phyloP scores from a whole-genome alignment of 73 alveolate genomes.

The Uronychia setigera region DNA sequence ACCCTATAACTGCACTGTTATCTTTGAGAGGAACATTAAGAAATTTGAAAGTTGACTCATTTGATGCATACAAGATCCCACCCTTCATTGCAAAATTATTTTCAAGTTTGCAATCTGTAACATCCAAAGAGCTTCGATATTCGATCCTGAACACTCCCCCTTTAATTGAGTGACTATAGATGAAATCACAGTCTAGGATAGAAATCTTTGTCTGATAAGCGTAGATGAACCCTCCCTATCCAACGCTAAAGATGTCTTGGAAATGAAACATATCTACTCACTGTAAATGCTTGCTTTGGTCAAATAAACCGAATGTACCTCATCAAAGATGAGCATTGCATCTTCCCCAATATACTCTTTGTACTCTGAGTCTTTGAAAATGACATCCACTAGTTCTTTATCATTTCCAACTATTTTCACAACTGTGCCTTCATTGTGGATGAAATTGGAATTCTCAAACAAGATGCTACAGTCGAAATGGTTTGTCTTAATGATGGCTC shows the following conservation, averaged over 20 bases:
- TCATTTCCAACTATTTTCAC: neutral
- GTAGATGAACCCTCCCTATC: neutral
- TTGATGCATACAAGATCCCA: neutral
- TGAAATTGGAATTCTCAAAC: neutral
- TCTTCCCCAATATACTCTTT: neutral
- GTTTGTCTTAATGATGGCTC: neutral
- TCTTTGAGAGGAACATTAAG: neutral
- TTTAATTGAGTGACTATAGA: neutral
- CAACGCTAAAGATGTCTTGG: neutral
- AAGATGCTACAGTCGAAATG: neutral
- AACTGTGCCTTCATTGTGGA: neutral
- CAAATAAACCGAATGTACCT: neutral
- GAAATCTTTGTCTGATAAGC: neutral
- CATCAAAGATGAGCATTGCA: neutral
- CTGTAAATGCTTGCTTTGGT: neutral
- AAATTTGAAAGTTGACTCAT: neutral
- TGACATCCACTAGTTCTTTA: neutral
- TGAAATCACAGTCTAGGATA: neutral
- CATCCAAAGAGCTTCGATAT: neutral
- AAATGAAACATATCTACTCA: neutral
- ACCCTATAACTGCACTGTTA: neutral
- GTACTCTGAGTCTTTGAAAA: neutral
- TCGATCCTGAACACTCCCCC: neutral
- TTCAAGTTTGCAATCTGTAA: neutral
- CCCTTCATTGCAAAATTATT: neutral